Percentiles rank a stretch among this genome's conserved stretches.
Conservation (phyloP, 2,329 filamentous ascomycete genomes). For the Sclerotinia sclerotiorum region DNA sequence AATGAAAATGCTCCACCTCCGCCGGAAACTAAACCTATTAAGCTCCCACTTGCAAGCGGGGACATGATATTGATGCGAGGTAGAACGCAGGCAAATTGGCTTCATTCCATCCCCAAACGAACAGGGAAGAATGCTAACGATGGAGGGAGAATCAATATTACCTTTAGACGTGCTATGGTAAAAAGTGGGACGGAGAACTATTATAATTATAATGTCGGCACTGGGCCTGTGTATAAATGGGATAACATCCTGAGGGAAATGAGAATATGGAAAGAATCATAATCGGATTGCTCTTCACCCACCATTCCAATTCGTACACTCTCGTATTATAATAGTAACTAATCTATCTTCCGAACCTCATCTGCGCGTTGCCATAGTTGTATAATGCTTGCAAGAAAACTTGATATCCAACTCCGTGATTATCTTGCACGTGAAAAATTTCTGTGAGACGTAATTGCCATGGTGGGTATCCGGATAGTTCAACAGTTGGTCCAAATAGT, state of each 20-base stretch:
- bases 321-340: not conserved
- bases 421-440: conserved; percentile 79
- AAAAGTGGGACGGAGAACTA: conserved; percentile 78
- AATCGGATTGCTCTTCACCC: conserved; percentile 16
- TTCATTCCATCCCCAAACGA: conserved; percentile 76
- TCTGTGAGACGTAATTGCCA: conserved; percentile 96
- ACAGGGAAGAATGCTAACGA: conserved; percentile 62
- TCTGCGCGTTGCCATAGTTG: conserved; percentile 83
- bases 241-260: conserved; percentile 52
- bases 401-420: conserved; percentile 86
- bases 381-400: conserved; percentile 84
- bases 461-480: conserved; percentile 87
- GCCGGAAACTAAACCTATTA: conserved; percentile 47
- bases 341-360: conserved; percentile 59
- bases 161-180: conserved; percentile 69
- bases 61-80: conserved; percentile 82
- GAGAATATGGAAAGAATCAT: conserved; percentile 35
- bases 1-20: conserved; percentile 35
- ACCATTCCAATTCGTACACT: conserved; percentile 10
- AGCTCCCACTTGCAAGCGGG: conserved; percentile 59
- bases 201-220: conserved; percentile 79
- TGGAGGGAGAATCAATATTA: conserved; percentile 72
- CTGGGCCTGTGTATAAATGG: conserved; percentile 68
- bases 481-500: conserved; percentile 79
- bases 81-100: conserved; percentile 71